phyloP scores from a whole-genome alignment of 179 eudicot species.

The Heliamphora pulchella region DNA sequence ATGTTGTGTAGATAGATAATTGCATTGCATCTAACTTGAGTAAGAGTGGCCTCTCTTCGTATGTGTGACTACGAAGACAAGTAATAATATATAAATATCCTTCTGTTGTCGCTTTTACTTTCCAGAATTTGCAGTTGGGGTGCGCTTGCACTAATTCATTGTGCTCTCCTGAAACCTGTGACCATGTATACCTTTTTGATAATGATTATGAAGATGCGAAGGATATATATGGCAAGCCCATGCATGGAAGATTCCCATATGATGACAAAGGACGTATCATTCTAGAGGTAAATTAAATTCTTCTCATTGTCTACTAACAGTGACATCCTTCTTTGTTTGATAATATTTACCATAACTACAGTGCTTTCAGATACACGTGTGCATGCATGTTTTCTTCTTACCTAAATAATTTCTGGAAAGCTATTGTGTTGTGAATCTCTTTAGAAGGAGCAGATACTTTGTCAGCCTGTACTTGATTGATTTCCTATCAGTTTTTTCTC shows the following conservation, averaged over 20 bases:
- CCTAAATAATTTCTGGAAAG: background rate
- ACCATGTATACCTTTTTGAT: slow-evolving; percentile 94
- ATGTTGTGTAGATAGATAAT: background rate
- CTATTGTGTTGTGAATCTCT: background rate
- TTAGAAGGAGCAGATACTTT: background rate
- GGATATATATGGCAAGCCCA: slow-evolving; percentile 65
- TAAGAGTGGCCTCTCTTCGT: background rate
- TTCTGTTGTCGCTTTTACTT: background rate
- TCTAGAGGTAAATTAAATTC: slow-evolving; percentile 46
- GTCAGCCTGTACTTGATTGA: background rate
- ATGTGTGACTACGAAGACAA: background rate
- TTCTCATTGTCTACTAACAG: background rate
- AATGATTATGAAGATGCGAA: slow-evolving; percentile 82
- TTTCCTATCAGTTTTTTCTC: slow-evolving; percentile 3
- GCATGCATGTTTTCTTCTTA: too few relatives aligned
- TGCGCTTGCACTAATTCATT: slow-evolving; percentile 64
- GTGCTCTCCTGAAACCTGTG: slow-evolving; percentile 71
- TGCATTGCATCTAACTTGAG: background rate
- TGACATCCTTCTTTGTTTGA: background rate
- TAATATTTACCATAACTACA: background rate
- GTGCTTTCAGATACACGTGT: background rate
- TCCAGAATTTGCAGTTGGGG: slow-evolving; percentile 68
- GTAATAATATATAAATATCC: background rate
- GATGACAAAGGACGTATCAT: slow-evolving; percentile 71
- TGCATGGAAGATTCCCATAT: slow-evolving; percentile 83